Conservation (phyloP, 257 asterid species). For the Solanum corneliomulleri region DNA sequence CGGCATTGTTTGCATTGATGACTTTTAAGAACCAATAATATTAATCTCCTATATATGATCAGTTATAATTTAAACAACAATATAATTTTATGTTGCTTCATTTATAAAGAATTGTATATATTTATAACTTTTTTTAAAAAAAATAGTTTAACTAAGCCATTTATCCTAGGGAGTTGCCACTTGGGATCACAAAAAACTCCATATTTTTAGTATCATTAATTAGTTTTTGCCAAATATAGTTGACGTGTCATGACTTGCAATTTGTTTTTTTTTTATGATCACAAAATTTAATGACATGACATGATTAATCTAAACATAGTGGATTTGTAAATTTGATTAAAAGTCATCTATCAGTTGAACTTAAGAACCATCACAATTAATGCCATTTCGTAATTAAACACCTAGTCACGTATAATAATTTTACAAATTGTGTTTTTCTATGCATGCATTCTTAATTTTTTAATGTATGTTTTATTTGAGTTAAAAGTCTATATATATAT, state of each 20-base stretch:
- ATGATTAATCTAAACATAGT: neutral
- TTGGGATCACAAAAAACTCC: neutral
- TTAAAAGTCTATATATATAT: neutral
- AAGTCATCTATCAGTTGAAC: neutral
- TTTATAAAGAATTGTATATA: neutral
- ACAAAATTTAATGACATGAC: neutral
- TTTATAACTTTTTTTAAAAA: too few relatives aligned
- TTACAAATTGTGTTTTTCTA: neutral
- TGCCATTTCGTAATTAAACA: neutral
- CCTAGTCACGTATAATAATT: neutral
- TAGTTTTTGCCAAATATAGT: neutral
- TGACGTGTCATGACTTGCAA: neutral
- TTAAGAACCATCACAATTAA: neutral
- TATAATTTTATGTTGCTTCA: neutral
- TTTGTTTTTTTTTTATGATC: neutral
- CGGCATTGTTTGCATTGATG: neutral
- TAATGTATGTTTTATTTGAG: neutral
- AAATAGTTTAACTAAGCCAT: neutral
- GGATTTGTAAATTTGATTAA: neutral
- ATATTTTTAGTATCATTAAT: neutral
- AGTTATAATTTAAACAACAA: neutral
- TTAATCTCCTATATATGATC: neutral
- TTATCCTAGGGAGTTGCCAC: neutral
- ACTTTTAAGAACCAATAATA: neutral
- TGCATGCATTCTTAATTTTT: neutral